Percentiles rank a stretch among this genome's conserved stretches.
These are phyloP conservation scores for Lindgomyces ingoldianus DNA, from an alignment of 495 filamentous ascomycete genomes.

Conservation along the genomic window DNA sequence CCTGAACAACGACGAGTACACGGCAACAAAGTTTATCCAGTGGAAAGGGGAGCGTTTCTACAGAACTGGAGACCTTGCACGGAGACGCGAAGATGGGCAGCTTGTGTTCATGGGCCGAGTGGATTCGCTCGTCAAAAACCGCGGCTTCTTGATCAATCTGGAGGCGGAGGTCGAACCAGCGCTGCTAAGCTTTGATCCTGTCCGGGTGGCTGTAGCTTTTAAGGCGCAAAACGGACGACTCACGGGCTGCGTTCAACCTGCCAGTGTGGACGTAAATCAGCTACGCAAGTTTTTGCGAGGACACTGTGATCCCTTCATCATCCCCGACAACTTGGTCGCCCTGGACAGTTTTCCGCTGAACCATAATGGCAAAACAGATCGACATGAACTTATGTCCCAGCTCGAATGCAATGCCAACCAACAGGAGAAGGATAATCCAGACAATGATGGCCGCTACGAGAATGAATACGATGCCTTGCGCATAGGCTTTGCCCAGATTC, in stretches of 20 bases:
- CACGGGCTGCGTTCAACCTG: constrained; percentile 6
- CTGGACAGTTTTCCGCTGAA: constrained; percentile 9
- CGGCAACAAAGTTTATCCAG: constrained; percentile 49
- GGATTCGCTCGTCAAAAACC: constrained; percentile 34
- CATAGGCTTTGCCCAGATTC: neutral
- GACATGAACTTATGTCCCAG: neutral
- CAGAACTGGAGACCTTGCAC: constrained; percentile 28
- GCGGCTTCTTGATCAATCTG: constrained; percentile 20
- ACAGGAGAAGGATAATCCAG: neutral
- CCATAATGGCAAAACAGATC: constrained; percentile 13
- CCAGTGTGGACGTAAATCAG: neutral
- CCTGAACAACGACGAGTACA: constrained; percentile 38
- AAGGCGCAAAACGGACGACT: constrained; percentile 6
- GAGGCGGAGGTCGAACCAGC: constrained; percentile 16
- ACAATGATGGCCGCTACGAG: neutral
- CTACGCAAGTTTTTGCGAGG: neutral
- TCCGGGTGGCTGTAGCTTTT: constrained; percentile 8
- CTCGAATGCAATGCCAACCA: neutral
- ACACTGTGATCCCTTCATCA: constrained; percentile 6
- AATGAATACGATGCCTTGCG: neutral
- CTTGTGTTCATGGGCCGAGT: constrained; percentile 28
- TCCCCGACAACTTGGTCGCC: constrained; percentile 13
- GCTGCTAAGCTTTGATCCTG: neutral
- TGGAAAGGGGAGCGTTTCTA: constrained; percentile 17
- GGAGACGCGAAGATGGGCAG: constrained; percentile 17